phyloP scores from a whole-genome alignment of 495 filamentous ascomycete genomes.

The Podospora australis region DNA sequence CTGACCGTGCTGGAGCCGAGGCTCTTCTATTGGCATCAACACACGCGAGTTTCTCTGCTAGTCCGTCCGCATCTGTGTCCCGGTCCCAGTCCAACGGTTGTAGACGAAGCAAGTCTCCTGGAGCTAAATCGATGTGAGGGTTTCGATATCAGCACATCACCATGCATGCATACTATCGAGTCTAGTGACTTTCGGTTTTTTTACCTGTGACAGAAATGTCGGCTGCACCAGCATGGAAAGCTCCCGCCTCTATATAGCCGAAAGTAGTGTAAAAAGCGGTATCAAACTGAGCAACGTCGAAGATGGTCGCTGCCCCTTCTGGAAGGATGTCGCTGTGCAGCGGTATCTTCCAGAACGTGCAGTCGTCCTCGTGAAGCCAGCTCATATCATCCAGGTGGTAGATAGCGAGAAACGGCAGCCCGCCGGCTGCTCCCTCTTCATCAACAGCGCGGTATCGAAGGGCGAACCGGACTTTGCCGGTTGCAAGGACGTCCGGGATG shows the following conservation, averaged over 20 bases:
- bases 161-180: too few species aligned
- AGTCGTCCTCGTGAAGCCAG: conserved; percentile 6
- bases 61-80: too few species aligned
- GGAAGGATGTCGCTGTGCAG: conserved; percentile 1
- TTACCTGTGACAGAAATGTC: background rate
- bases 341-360: conserved; percentile 8
- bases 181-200: too few species aligned
- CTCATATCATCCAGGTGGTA: conserved; percentile 22
- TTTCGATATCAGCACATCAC: too few species aligned
- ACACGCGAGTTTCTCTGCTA: too few species aligned
- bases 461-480: conserved; percentile 14
- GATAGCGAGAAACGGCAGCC: conserved; percentile 19
- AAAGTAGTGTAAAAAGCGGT: background rate
- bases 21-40: background rate
- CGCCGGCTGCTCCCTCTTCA: conserved; percentile 6
- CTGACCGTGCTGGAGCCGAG: background rate
- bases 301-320: conserved; percentile 2
- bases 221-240: background rate
- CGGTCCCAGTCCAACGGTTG: too few species aligned
- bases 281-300: conserved; percentile 10
- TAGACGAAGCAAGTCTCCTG: too few species aligned
- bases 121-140: too few species aligned
- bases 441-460: conserved; percentile 15
- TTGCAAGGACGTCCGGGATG: conserved; percentile 22
- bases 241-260: background rate